phyloP scores from a whole-genome alignment of 2,329 filamentous ascomycete species.

The Trichoderma simmonsii region DNA sequence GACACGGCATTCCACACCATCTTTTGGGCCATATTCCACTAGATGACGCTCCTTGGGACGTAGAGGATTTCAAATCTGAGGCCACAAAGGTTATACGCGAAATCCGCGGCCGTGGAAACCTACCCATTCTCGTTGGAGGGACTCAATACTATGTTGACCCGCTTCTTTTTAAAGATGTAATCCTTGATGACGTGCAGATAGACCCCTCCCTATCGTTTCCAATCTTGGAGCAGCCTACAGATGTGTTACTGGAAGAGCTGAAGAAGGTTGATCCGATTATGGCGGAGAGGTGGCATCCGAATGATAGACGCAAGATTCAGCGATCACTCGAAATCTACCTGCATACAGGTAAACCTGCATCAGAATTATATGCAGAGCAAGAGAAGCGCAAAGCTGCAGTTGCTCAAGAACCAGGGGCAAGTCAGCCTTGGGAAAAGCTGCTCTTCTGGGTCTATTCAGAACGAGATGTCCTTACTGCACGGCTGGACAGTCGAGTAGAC shows the following conservation, averaged over 20 bases:
- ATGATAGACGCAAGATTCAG: slow-evolving; percentile 83
- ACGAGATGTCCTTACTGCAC: slow-evolving; percentile 60
- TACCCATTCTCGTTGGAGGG: slow-evolving; percentile 90
- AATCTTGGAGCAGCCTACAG: slow-evolving; percentile 68
- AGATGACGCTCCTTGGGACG: slow-evolving; percentile 77
- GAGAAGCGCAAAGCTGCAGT: slow-evolving; percentile 38
- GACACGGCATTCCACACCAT: slow-evolving; percentile 80
- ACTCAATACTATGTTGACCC: slow-evolving; percentile 95
- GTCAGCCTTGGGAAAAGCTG: slow-evolving; percentile 52
- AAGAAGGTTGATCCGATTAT: slow-evolving; percentile 81
- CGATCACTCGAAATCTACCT: slow-evolving; percentile 89
- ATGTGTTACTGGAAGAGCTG: slow-evolving; percentile 69
- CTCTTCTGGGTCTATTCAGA: slow-evolving; percentile 87
- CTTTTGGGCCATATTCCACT: slow-evolving; percentile 75
- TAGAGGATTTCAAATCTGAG: slow-evolving; percentile 71
- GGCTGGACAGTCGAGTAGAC: slow-evolving; percentile 75
- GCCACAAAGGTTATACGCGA: slow-evolving; percentile 69
- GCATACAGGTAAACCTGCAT: slow-evolving; percentile 75
- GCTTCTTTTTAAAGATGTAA: slow-evolving; percentile 71
- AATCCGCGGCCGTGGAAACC: slow-evolving; percentile 71
- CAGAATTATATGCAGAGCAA: slow-evolving; percentile 84
- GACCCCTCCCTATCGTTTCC: slow-evolving; percentile 51
- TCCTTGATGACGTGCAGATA: slow-evolving; percentile 40
- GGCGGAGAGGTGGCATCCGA: slow-evolving; percentile 91
- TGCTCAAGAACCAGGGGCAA: slow-evolving; percentile 24